Percentiles rank a stretch among this genome's conserved stretches.
Conservation (phyloP, 768 basidiomycete species). For the Mycena floridula region DNA sequence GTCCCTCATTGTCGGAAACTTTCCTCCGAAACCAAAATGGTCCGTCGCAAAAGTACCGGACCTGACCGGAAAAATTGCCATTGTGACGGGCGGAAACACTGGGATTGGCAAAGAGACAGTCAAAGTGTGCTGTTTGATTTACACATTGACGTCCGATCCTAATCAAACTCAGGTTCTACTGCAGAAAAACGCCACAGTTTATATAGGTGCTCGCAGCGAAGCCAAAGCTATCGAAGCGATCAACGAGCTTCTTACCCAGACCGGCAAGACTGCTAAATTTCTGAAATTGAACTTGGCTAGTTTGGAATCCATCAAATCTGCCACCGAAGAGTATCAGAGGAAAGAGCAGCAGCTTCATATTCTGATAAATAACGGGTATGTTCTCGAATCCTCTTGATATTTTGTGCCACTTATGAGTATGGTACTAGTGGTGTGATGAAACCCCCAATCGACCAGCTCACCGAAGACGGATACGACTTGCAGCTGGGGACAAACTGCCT, state of each 20-base stretch:
- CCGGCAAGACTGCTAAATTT: conserved; percentile 38
- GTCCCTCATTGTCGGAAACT: conserved; percentile 23
- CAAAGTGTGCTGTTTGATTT: conserved; percentile 27
- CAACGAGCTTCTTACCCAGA: conserved; percentile 40
- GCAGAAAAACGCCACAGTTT: conserved; percentile 58
- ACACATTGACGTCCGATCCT: background rate
- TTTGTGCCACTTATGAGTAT: background rate
- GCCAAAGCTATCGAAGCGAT: conserved; percentile 46
- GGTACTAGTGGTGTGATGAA: conserved; percentile 19
- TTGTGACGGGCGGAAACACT: conserved; percentile 35
- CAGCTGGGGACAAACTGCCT: conserved; percentile 19
- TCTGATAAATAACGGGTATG: conserved; percentile 44
- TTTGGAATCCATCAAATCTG: conserved; percentile 30
- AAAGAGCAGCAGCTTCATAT: conserved; percentile 38
- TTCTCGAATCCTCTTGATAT: background rate
- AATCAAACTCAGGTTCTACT: conserved; percentile 38
- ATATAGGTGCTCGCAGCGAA: conserved; percentile 45
- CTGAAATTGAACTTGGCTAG: conserved; percentile 39
- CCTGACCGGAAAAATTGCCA: conserved; percentile 36
- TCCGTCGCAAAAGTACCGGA: conserved; percentile 43
- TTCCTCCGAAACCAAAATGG: conserved; percentile 37
- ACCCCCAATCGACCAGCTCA: conserved; percentile 19
- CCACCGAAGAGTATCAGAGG: conserved; percentile 36
- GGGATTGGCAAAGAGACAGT: conserved; percentile 58
- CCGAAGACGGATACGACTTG: conserved; percentile 22